phyloP scores from a whole-genome alignment of 2,329 filamentous ascomycete species.

The Rhynchosporium secalis region DNA sequence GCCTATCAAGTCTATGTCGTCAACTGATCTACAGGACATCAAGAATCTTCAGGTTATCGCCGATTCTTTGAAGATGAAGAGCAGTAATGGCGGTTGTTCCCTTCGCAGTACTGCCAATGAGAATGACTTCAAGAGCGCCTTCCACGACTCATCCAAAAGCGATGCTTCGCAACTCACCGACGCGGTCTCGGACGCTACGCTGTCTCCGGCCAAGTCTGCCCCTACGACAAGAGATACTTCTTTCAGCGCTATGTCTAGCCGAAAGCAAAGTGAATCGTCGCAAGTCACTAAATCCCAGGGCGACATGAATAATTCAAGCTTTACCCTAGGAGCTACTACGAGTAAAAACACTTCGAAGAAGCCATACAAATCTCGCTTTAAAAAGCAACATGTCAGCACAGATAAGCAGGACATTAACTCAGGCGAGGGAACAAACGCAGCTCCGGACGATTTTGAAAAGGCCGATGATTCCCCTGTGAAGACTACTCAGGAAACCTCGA shows the following conservation, averaged over 20 bases:
- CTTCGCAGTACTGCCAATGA: not conserved
- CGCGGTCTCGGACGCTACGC: constrained; percentile 5
- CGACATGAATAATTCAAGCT: not conserved
- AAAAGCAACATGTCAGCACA: not conserved
- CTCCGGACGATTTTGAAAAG: constrained; percentile 18
- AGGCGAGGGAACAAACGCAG: not conserved
- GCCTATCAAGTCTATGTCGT: not conserved
- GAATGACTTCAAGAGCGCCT: constrained; percentile 16
- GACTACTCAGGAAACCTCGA: not conserved
- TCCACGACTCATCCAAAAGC: constrained; percentile 2
- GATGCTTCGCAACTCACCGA: constrained; percentile 18
- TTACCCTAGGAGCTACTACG: not conserved
- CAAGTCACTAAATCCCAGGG: constrained; percentile 7
- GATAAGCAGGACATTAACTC: not conserved
- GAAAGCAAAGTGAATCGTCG: constrained; percentile 21
- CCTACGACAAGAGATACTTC: constrained; percentile 9
- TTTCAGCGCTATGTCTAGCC: constrained; percentile 20
- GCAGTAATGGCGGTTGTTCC: not conserved
- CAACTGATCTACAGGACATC: not conserved
- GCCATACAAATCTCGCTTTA: not conserved
- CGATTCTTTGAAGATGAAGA: not conserved
- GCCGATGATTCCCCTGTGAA: constrained; percentile 19
- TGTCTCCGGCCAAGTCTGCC: constrained; percentile 10
- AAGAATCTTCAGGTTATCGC: not conserved
- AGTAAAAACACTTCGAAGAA: not conserved